Evolutionary conservation across 805 yeast species (phyloP), one percentile per base, ranked within the genome.

Genomic region (Metschnikowia lunata): DNA sequence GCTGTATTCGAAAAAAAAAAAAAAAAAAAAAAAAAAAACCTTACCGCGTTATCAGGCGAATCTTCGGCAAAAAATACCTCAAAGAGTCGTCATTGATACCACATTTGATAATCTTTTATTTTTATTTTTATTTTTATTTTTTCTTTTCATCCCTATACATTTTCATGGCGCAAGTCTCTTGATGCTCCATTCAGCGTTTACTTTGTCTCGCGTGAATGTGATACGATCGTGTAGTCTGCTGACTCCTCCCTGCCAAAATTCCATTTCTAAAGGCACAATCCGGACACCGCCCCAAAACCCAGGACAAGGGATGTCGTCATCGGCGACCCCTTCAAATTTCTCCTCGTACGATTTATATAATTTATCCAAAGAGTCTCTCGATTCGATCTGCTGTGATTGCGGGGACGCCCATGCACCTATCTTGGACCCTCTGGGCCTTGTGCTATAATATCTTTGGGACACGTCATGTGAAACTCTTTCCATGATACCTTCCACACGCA

Each of bases 371-470:
- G 79, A 85, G 12, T 77, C 77, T 50, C 97, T 73, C 35, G 70
- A 63, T 11, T 60, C 56, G 31, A 90, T 72, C 3, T 71, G 74
- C 42, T 76, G 72, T 30, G 90, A 80, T 71, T 93, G 99, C 4
- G 95, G 95, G 27, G 95, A 83, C 0, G 97, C 85, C 96, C 97
- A 90, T 0, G 99, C 99, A 28, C 99, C 98, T 49, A 93, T 81
- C 60, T 85, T 82, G 28, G 96, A 85, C 7, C 95, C 97, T 46
- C 96, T 74, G 32, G 99, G 99, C 60, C 99, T 77, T 0, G 96
- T 84, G 40, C 78, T 75, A 66, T 80, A 93, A 66, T 93, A 93
- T 39, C 83, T 72, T 54, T 83, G 80, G 6, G 88, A 78, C 28
- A 85, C 87, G 55, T 85, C 90, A 46, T 82, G 72, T 26, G 80